Evolutionary conservation across 2,329 filamentous ascomycete species (phyloP).

Genomic region (Fonsecaea nubica): DNA sequence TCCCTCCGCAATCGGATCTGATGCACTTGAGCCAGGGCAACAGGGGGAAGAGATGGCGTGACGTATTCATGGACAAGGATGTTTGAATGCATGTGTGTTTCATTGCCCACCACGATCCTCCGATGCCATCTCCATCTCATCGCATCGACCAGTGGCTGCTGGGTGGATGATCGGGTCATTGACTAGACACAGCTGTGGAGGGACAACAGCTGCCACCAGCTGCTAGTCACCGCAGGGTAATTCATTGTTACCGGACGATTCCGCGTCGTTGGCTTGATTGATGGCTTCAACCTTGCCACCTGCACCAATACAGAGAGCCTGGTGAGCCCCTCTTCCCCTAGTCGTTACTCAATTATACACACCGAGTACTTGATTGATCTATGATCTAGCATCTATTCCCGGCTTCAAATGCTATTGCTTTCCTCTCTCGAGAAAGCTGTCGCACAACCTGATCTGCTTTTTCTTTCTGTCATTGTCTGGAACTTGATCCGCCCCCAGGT

Average conservation of each 20-base stretch:
- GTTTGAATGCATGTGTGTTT: slow-evolving; percentile 2
- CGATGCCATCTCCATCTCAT: not conserved
- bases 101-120: not conserved
- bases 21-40: too few relatives aligned
- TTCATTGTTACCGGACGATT: slow-evolving; percentile 10
- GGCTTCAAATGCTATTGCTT: slow-evolving; percentile 2
- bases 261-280: slow-evolving; percentile 9
- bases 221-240: not conserved
- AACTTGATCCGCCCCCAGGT: not conserved
- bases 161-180: not conserved
- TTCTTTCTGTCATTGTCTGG: not conserved
- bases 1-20: slow-evolving; percentile 31
- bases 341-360: not conserved
- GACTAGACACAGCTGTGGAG: not conserved
- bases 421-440: not conserved
- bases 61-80: slow-evolving; percentile 7
- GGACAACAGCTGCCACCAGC: not conserved
- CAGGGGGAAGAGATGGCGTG: not conserved
- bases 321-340: not conserved
- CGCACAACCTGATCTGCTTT: not conserved
- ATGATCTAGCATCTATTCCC: not conserved
- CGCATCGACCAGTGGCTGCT: too few relatives aligned
- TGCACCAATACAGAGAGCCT: not conserved
- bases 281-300: slow-evolving; percentile 1
- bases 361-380: not conserved